Conservation (phyloP, 768 basidiomycete genomes). For the Suillus placidus region DNA sequence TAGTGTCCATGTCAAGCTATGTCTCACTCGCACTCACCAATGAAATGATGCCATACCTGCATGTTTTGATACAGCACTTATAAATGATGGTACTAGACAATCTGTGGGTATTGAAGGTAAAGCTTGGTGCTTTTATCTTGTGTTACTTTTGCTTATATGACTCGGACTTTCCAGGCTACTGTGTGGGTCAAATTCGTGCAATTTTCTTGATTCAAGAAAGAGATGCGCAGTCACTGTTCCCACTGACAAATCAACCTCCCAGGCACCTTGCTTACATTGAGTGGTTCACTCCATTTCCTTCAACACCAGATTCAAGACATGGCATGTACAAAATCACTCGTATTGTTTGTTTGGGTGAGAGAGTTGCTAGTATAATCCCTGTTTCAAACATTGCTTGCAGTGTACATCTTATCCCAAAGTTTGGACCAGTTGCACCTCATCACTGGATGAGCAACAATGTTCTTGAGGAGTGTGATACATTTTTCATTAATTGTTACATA, state of each 20-base stretch:
- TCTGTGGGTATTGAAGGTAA: constrained; percentile 22
- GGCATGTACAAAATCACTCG: constrained; percentile 28
- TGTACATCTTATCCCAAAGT: too few relatives aligned
- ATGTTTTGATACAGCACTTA: constrained; percentile 15
- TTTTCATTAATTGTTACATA: not conserved
- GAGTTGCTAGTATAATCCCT: too few relatives aligned
- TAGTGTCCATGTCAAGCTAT: not conserved
- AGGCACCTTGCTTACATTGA: constrained; percentile 16
- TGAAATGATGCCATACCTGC: not conserved
- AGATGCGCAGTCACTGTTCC: constrained; percentile 19
- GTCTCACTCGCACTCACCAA: not conserved
- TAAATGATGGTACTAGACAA: constrained; percentile 10
- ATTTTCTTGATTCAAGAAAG: constrained; percentile 12
- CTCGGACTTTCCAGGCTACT: constrained; percentile 7
- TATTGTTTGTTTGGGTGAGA: too few relatives aligned
- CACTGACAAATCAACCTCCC: constrained; percentile 19
- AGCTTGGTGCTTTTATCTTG: too few relatives aligned
- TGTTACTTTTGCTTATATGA: constrained; percentile 18
- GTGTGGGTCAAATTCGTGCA: constrained; percentile 14
- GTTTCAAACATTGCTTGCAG: too few relatives aligned
- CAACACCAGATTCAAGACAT: constrained; percentile 24
- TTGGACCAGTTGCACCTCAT: too few relatives aligned
- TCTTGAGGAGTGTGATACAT: too few relatives aligned
- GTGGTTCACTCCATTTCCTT: constrained; percentile 26
- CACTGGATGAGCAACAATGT: too few relatives aligned